Conservation (phyloP, 176 grass and related monocot genomes). For the Cenchrus purpureus region DNA sequence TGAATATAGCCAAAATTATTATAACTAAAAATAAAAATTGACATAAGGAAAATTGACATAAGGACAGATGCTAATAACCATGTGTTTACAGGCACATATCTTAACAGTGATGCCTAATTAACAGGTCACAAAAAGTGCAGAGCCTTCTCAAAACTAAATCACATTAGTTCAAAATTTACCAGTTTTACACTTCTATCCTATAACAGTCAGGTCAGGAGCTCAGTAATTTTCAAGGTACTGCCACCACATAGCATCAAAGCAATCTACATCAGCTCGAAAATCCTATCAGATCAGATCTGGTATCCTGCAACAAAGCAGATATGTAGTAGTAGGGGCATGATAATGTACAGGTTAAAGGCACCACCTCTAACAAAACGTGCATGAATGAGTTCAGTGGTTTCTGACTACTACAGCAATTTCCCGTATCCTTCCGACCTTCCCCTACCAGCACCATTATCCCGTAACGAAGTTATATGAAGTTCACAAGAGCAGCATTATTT, state of each 20-base stretch:
- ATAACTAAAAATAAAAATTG: not conserved
- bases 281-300: not conserved
- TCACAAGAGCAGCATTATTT: not conserved
- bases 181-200: not conserved
- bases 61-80: not conserved
- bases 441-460: not conserved
- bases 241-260: not conserved
- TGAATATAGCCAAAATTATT: not conserved
- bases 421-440: too few relatives aligned
- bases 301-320: not conserved
- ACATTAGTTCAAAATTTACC: not conserved
- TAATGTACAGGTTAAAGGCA: not conserved
- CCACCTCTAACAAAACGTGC: not conserved
- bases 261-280: not conserved
- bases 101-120: not conserved
- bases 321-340: too few relatives aligned
- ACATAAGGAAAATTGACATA: not conserved
- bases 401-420: not conserved
- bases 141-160: not conserved
- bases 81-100: not conserved
- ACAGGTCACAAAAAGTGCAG: not conserved
- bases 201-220: not conserved
- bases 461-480: not conserved
- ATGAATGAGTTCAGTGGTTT: not conserved
- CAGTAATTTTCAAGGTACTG: not conserved